Evolutionary conservation across 768 basidiomycete genomes (phyloP), one percentile per base, ranked within the genome.

Genomic region (Cyathus striatus): DNA sequence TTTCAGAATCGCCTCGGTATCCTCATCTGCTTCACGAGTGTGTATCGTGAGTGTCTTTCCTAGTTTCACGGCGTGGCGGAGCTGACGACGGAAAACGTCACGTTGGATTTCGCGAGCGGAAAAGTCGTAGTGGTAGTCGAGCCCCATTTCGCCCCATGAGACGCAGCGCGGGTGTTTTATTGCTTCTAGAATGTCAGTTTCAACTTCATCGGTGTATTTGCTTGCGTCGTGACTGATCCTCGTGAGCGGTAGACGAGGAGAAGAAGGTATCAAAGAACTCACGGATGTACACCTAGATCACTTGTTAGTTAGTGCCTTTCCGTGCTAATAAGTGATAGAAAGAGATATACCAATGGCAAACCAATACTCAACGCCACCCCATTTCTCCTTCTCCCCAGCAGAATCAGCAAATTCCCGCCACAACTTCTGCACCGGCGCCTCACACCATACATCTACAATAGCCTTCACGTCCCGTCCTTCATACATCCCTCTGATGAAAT

Each of bases 391-490:
- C 0, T 65, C 70, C 45, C 82, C 22, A 2, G 86, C 85, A 1
- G 81, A 78, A 59, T 89, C 83, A 1, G 89, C 89, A 34, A 87
- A 67, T 47, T 83, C 83, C 51, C 67, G 76, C 87, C 87, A 90
- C 5, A 67, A 16, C 24, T 48, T 64, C 46, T 65, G 66, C 12
- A 88, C 78, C 0, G 89, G 85, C 0, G 84, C 85, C 54, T 91
- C 90, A 50, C 90, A 93, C 84, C 87, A 93, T 2, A 93, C 90
- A 50, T 93, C 90, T 5, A 93, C 79, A 41, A 92, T 71, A 4
- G 80, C 73, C 41, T 77, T 65, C 3, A 90, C 78, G 26, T 72
- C 72, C 22, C 74, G 73, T 7, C 64, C 76, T 1, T 54, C 59
- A 52, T 85, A 88, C 54, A 87, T 56, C 13, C 67, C 80, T 2